Evolutionary conservation across 306 rosid genomes (phyloP).

Genomic region (Malus sieversii): DNA sequence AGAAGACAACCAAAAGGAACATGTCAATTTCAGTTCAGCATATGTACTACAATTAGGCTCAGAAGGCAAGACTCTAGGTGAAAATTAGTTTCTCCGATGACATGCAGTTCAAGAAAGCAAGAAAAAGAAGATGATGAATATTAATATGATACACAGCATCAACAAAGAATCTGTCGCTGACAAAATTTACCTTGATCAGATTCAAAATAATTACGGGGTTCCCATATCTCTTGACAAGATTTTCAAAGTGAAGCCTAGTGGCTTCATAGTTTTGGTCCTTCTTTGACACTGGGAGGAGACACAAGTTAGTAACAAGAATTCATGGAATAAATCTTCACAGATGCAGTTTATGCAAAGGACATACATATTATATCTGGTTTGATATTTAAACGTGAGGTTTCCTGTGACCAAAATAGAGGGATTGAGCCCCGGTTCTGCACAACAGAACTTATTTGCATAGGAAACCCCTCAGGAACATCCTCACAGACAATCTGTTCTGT

Average conservation of each 20-base stretch:
- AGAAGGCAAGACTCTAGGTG: neutral
- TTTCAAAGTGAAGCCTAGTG: conserved; percentile 91
- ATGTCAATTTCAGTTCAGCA: neutral
- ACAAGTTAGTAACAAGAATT: conserved; percentile 18
- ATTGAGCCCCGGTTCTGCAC: conserved; percentile 96
- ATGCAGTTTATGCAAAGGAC: conserved; percentile 15
- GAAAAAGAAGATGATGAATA: neutral
- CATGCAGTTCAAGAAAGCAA: neutral
- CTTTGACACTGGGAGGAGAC: conserved; percentile 56
- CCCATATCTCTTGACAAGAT: conserved; percentile 86
- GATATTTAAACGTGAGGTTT: conserved; percentile 81
- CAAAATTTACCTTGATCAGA: conserved; percentile 71
- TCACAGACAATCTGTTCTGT: conserved; percentile 85
- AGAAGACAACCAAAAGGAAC: neutral
- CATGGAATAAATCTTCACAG: neutral
- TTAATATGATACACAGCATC: neutral
- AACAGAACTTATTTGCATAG: conserved; percentile 76
- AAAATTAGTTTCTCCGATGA: neutral
- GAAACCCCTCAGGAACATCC: conserved; percentile 57
- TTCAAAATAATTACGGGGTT: conserved; percentile 88
- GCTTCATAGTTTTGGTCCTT: conserved; percentile 70
- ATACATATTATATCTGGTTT: conserved; percentile 92
- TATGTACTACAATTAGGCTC: neutral
- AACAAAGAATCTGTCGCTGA: neutral
- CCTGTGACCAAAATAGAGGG: conserved; percentile 98